Conservation (phyloP, 768 basidiomycete species). For the Mycena filopes region DNA sequence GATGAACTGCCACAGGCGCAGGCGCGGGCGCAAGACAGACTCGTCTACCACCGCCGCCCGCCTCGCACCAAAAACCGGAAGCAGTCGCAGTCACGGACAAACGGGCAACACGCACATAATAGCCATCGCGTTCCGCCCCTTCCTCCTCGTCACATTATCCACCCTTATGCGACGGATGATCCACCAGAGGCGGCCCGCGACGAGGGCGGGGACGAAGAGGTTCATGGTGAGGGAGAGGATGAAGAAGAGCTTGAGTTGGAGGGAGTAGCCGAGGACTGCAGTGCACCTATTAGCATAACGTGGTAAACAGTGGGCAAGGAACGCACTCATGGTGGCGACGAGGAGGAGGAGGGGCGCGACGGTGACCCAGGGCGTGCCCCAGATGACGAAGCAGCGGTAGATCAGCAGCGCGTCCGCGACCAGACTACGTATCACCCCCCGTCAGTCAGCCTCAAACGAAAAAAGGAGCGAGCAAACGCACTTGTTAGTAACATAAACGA, state of each 20-base stretch:
- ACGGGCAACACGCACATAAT: conserved; percentile 42
- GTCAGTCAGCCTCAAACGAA: not conserved
- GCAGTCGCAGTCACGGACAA: no score
- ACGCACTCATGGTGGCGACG: conserved; percentile 47
- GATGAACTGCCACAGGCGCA: no score
- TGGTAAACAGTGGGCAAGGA: not conserved
- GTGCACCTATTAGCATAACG: conserved; percentile 32
- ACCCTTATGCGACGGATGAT: conserved; percentile 40
- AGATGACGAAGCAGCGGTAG: conserved; percentile 53
- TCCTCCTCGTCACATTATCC: conserved; percentile 41
- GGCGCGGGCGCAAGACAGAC: no score
- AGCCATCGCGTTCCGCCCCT: conserved; percentile 47
- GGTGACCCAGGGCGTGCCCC: conserved; percentile 44
- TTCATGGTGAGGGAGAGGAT: conserved; percentile 47
- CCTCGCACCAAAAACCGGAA: no score
- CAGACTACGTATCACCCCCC: conserved; percentile 39
- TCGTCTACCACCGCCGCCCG: no score
- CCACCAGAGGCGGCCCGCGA: conserved; percentile 50
- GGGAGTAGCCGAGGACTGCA: conserved; percentile 46
- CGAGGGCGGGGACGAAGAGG: conserved; percentile 45
- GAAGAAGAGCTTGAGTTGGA: conserved; percentile 31
- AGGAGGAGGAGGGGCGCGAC: conserved; percentile 42
- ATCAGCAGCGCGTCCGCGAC: conserved; percentile 46
- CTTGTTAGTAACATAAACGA: conserved; percentile 52
- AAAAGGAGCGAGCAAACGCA: conserved; percentile 16